These are phyloP conservation scores for Mycena metata DNA, from an alignment of 768 basidiomycete genomes.

Conservation along the genomic window DNA sequence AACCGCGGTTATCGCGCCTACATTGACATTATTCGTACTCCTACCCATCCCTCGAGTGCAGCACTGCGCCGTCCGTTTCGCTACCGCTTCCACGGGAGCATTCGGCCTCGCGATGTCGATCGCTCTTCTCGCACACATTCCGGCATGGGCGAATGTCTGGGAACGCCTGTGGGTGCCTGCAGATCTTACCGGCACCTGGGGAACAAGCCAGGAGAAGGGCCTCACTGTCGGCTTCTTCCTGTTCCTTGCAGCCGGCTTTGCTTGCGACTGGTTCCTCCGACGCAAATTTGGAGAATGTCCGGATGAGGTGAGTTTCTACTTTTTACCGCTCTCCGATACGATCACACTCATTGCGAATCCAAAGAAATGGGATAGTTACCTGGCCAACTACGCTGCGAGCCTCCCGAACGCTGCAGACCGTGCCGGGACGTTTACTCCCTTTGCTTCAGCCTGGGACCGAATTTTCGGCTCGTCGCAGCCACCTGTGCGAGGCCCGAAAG, in stretches of 20 bases:
- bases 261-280: conserved; percentile 68
- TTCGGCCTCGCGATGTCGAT: conserved; percentile 69
- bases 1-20: conserved; percentile 50
- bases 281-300: conserved; percentile 74
- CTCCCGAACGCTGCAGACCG: conserved; percentile 68
- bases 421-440: conserved; percentile 70
- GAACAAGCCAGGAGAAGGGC: conserved; percentile 66
- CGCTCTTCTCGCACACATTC: conserved; percentile 63
- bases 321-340: not conserved
- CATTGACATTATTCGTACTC: conserved; percentile 56
- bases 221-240: conserved; percentile 70
- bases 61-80: conserved; percentile 64
- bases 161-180: conserved; percentile 69
- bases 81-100: conserved; percentile 66
- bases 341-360: not conserved
- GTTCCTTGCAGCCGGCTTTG: conserved; percentile 61
- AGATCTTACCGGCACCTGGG: conserved; percentile 60
- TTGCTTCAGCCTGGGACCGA: conserved; percentile 67
- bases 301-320: conserved; percentile 64
- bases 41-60: conserved; percentile 62
- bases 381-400: conserved; percentile 68
- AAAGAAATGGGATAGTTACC: conserved; percentile 79
- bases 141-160: conserved; percentile 74
- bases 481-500: conserved; percentile 38
- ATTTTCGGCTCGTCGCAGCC: conserved; percentile 48